Percentiles rank a stretch among this genome's conserved stretches.
phyloP scores from a whole-genome alignment of 1,284 basidiomycete genomes.

The Sanghuangporus weigelae region DNA sequence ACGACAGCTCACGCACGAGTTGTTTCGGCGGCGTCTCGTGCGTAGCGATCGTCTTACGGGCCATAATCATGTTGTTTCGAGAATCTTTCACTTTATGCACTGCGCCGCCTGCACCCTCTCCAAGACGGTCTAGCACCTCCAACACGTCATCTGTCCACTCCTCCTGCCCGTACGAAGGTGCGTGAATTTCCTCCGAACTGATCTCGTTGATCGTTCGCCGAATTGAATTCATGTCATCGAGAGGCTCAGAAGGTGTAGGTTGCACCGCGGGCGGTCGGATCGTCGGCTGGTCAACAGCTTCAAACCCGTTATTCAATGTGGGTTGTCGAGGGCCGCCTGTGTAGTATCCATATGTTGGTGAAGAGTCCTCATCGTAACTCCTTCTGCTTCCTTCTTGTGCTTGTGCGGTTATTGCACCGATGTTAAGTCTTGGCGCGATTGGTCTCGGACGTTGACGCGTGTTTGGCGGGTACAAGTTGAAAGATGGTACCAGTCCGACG shows the following conservation, averaged over 20 bases:
- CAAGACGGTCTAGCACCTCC: constrained; percentile 71
- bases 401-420: not conserved
- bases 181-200: constrained; percentile 13
- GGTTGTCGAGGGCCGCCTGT: constrained; percentile 8
- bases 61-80: constrained; percentile 77
- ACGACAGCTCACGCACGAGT: constrained; percentile 87
- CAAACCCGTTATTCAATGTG: not conserved
- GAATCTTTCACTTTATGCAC: constrained; percentile 88
- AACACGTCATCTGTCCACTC: constrained; percentile 68
- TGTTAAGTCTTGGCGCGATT: constrained; percentile 9
- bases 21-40: constrained; percentile 92
- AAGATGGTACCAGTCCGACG: constrained; percentile 22
- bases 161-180: constrained; percentile 10
- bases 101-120: constrained; percentile 94
- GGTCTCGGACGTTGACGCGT: constrained; percentile 18
- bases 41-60: constrained; percentile 94
- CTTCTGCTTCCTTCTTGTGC: constrained; percentile 2
- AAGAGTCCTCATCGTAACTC: constrained; percentile 11
- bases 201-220: constrained; percentile 11
- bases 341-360: constrained; percentile 17
- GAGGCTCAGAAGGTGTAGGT: not conserved
- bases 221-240: constrained; percentile 12
- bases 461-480: constrained; percentile 21
- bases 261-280: constrained; percentile 3
- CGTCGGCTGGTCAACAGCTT: constrained; percentile 13